Base-by-base conservation (phyloP, 441 rosid species). In the Adansonia grandidieri region DNA sequence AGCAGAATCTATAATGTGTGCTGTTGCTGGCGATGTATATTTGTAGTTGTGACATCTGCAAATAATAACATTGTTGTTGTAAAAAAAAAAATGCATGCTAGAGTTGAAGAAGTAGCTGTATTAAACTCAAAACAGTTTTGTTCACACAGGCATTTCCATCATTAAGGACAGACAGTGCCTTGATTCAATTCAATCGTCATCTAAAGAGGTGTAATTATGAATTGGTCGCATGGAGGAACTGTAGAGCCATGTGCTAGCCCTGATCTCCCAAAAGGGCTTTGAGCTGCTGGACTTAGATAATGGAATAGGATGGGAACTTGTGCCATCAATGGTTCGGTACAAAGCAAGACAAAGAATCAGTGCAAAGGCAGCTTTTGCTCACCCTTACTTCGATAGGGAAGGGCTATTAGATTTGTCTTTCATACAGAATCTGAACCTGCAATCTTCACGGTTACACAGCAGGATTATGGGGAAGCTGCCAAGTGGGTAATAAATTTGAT, bases 261-360 rank as follows among this genome's bases (percentile, higher is more conserved):
- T 48, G 98, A 96, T 1, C 89, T 93, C 40, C 45, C 85, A 89
- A 28, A 91, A 76, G 85, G 97, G 97, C 15, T 92, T 96, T 45
- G 91, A 91, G 84, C 75, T 94, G 63, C 62, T 92, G 81, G 99
- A 94, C 80, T 86, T 94, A 77, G 98, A 94, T 80, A 88, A 85
- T 40, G 97, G 99, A 56, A 86, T 79, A 75, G 99, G 98, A 64
- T 94, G 99, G 98, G 97, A 96, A 78, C 98, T 94, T 86, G 81
- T 94, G n/a, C 88, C 92, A 48, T 94, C 97, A 76, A 96, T 94
- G 99, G 91, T 96, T 66, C 86, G 93, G 10, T 93, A 86, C 78
- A 96, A 93, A 87, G 98, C 99, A 57, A 81, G 97, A 40, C 92
- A 82, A 86, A 91, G 97, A 91, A 88, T 86, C 71, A 94, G 96